These are phyloP conservation scores for Pichia nakasei DNA, from an alignment of 805 yeast genomes.

Conservation along the genomic window DNA sequence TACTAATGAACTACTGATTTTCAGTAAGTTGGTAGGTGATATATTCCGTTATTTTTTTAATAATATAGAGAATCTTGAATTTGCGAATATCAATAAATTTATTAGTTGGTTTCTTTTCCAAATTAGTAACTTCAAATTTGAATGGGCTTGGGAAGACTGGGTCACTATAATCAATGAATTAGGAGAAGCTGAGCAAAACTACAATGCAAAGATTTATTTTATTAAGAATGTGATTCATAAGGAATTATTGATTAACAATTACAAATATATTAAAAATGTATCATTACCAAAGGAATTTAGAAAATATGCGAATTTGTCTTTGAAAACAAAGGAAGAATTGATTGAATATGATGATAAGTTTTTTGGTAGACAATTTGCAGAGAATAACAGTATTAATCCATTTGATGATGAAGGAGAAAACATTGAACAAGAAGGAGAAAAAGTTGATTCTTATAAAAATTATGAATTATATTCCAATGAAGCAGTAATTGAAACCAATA, in stretches of 20 bases:
- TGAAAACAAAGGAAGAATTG: slow-evolving; percentile 29
- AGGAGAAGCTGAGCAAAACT: slow-evolving; percentile 33
- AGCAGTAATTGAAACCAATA: slow-evolving; percentile 12
- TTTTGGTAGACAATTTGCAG: slow-evolving; percentile 25
- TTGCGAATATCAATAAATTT: slow-evolving; percentile 63
- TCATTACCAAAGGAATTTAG: slow-evolving; percentile 59
- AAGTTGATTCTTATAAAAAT: slow-evolving; percentile 11
- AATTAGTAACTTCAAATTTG: slow-evolving; percentile 85
- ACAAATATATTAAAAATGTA: slow-evolving; percentile 50
- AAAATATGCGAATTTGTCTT: slow-evolving; percentile 36
- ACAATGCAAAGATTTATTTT: slow-evolving; percentile 68
- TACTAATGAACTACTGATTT: slow-evolving; percentile 33
- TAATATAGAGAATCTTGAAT: slow-evolving; percentile 58
- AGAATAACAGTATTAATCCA: slow-evolving; percentile 9
- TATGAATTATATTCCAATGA: background rate
- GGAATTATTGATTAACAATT: slow-evolving; percentile 77
- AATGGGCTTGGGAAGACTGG: slow-evolving; percentile 99
- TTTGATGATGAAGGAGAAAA: slow-evolving; percentile 5
- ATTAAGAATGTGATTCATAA: slow-evolving; percentile 73
- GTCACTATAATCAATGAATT: slow-evolving; percentile 40
- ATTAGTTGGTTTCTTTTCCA: slow-evolving; percentile 92
- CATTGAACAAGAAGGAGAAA: slow-evolving; percentile 2
- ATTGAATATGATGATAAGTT: slow-evolving; percentile 29
- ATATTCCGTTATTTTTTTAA: slow-evolving; percentile 78
- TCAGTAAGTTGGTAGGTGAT: slow-evolving; percentile 92